Conservation (phyloP, 345 rosid species). For the Boechera divaricarpa region DNA sequence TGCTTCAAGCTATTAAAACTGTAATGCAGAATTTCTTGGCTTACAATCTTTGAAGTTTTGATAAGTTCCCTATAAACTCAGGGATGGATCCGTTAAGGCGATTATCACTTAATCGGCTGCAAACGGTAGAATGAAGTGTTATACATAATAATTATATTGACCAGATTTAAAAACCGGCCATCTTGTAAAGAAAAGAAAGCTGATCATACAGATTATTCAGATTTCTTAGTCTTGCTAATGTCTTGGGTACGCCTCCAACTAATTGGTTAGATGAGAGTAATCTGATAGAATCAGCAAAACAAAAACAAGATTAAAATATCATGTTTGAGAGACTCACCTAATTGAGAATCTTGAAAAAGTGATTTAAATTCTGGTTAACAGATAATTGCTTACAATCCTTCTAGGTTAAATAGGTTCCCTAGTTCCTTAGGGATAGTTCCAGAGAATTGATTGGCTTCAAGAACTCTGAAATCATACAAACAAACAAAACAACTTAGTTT, state of each 20-base stretch:
- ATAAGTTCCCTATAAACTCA: constrained; percentile 63
- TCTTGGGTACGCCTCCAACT: constrained; percentile 53
- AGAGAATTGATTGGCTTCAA: constrained; percentile 67
- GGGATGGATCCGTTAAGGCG: constrained; percentile 72
- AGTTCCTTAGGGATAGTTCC: constrained; percentile 61
- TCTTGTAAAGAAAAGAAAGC: constrained; percentile 7
- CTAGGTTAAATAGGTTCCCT: constrained; percentile 57
- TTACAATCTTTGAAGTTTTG: constrained; percentile 67
- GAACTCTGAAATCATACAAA: constrained; percentile 49
- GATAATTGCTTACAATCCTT: constrained; percentile 51
- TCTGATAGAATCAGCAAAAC: constrained; percentile 41
- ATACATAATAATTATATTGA: background rate
- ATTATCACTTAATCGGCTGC: constrained; percentile 83
- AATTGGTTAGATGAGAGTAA: constrained; percentile 51
- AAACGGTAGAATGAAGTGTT: constrained; percentile 18
- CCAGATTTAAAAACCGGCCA: background rate
- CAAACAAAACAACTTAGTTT: constrained; percentile 1
- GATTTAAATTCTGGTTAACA: background rate
- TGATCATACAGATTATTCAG: constrained; percentile 51
- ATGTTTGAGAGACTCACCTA: background rate
- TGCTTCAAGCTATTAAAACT: background rate
- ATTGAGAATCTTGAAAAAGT: background rate
- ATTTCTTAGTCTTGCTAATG: constrained; percentile 48
- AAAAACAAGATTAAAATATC: background rate
- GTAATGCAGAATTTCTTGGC: constrained; percentile 33